Percentiles rank a stretch among this genome's conserved stretches.
These are phyloP conservation scores for Heracleum sosnowskyi DNA, from an alignment of 129 eudicot species.

Conservation along the genomic window DNA sequence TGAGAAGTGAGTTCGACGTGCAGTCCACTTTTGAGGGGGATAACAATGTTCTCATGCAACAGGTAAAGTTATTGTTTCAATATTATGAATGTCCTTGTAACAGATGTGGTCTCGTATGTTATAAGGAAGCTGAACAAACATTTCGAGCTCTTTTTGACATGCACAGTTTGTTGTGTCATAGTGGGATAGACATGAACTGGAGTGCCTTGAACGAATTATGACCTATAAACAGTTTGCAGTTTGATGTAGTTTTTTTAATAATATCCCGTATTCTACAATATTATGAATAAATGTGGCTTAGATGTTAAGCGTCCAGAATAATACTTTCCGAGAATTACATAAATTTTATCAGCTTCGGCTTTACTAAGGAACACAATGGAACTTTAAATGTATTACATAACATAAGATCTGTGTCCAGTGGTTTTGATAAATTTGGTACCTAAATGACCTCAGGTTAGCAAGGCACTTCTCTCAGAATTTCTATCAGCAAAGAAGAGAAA, in stretches of 20 bases:
- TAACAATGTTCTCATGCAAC: slow-evolving; percentile 94
- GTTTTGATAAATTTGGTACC: background rate
- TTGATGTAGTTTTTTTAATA: background rate
- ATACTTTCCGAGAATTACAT: background rate
- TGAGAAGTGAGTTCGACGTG: slow-evolving; percentile 82
- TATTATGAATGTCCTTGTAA: no score
- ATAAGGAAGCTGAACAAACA: background rate
- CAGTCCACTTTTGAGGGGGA: slow-evolving; percentile 93
- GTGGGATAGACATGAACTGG: background rate
- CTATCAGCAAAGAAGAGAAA: background rate
- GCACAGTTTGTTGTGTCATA: background rate
- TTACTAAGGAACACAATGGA: background rate
- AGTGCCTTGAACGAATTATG: background rate
- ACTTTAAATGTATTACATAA: background rate
- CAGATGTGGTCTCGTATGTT: background rate
- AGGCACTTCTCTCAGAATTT: slow-evolving; percentile 10
- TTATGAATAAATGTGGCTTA: background rate
- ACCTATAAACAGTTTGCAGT: background rate
- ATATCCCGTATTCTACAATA: background rate
- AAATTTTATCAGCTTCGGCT: background rate
- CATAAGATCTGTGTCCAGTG: background rate
- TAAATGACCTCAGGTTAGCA: slow-evolving; percentile 7
- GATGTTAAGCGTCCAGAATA: background rate
- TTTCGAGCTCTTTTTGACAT: background rate
- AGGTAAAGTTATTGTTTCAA: slow-evolving; percentile 36